These are phyloP conservation scores for Malassezia vespertilionis DNA, from an alignment of 1,284 basidiomycete genomes.

Conservation along the genomic window DNA sequence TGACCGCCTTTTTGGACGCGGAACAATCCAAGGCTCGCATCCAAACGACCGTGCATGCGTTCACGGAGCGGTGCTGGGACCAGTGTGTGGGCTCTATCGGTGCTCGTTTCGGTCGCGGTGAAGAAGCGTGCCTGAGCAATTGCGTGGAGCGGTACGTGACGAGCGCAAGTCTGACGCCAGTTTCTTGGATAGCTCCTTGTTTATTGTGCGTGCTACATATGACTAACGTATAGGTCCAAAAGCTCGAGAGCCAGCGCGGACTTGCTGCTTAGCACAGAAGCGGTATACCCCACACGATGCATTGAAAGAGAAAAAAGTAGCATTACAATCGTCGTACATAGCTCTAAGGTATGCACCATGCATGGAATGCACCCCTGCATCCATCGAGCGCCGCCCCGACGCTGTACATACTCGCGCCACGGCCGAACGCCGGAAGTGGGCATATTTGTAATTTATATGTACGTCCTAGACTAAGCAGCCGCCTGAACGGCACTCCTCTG, in stretches of 20 bases:
- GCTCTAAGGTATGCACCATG: too few relatives aligned
- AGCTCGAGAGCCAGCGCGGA: conserved; percentile 56
- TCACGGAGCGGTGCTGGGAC: conserved; percentile 40
- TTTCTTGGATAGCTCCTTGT: conserved; percentile 74
- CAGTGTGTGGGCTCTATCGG: conserved; percentile 76
- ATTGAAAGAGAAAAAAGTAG: too few relatives aligned
- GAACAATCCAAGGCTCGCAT: conserved; percentile 76
- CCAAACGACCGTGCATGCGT: conserved; percentile 54
- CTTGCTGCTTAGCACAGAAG: background rate
- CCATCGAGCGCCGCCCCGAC: too few relatives aligned
- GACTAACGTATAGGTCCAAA: conserved; percentile 52
- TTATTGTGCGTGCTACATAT: conserved; percentile 25
- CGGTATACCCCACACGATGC: conserved; percentile 1
- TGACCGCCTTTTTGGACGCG: conserved; percentile 68
- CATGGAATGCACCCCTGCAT: too few relatives aligned
- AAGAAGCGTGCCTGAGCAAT: conserved; percentile 74
- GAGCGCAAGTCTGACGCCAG: conserved; percentile 47
- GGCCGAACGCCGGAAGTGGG: too few relatives aligned
- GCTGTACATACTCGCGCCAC: too few relatives aligned
- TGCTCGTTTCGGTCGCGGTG: conserved; percentile 70
- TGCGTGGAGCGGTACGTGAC: conserved; percentile 59
- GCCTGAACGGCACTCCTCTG: too few relatives aligned
- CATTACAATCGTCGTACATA: too few relatives aligned
- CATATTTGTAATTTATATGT: too few relatives aligned
- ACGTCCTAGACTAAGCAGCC: too few relatives aligned